Conservation (phyloP, 1,284 basidiomycete genomes). For the Papiliotrema flavescens region DNA sequence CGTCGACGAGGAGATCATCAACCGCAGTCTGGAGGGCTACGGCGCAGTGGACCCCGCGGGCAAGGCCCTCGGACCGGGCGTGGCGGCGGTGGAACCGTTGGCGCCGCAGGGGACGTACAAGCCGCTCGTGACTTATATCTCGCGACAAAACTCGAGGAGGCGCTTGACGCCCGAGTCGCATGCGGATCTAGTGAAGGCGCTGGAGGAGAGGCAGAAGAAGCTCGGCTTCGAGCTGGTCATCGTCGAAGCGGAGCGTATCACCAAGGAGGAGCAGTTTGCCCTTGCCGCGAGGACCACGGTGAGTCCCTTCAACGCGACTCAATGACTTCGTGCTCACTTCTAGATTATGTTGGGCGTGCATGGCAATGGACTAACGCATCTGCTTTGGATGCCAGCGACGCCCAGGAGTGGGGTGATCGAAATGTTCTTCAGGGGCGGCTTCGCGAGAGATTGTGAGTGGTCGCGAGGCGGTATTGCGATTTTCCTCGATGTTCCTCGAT, state of each 20-base stretch:
- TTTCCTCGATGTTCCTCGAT: too few relatives aligned
- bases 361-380: conserved; percentile 50
- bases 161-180: conserved; percentile 62
- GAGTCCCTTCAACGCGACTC: conserved; percentile 6
- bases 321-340: background rate
- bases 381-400: conserved; percentile 49
- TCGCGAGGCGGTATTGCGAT: too few relatives aligned
- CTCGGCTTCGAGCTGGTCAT: conserved; percentile 61
- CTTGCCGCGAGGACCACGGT: conserved; percentile 46
- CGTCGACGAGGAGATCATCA: conserved; percentile 46
- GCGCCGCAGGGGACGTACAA: conserved; percentile 34
- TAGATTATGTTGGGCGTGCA: conserved; percentile 51
- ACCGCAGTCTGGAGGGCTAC: conserved; percentile 43
- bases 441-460: conserved; percentile 47
- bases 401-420: conserved; percentile 49
- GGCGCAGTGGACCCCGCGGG: conserved; percentile 43
- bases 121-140: conserved; percentile 70
- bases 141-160: conserved; percentile 60
- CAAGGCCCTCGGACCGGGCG: conserved; percentile 39
- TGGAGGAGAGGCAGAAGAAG: conserved; percentile 57
- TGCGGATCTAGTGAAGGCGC: conserved; percentile 56
- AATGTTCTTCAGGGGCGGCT: conserved; percentile 47
- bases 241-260: conserved; percentile 45
- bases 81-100: conserved; percentile 21
- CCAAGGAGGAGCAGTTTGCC: conserved; percentile 48